phyloP scores from a whole-genome alignment of 768 basidiomycete species.

The Russula abietina region DNA sequence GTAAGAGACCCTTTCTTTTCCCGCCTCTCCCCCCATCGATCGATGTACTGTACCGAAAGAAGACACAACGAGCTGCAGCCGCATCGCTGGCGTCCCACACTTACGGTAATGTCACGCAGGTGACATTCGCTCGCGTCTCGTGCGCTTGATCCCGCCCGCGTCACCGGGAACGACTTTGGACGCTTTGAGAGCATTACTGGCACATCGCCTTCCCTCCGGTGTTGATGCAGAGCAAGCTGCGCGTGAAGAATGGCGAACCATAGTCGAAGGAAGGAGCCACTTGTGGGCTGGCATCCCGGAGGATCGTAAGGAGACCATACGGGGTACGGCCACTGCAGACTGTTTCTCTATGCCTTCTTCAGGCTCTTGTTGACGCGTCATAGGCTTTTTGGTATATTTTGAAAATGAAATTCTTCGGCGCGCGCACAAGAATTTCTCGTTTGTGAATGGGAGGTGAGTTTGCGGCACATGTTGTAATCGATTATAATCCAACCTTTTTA shows the following conservation, averaged over 20 bases:
- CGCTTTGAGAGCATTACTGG: conserved; percentile 70
- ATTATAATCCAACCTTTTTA: neutral
- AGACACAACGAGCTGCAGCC: neutral
- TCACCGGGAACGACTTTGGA: conserved; percentile 55
- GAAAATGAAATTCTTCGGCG: conserved; percentile 82
- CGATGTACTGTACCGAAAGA: neutral
- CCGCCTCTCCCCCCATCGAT: neutral
- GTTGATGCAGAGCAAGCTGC: conserved; percentile 62
- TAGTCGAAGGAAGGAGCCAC: conserved; percentile 78
- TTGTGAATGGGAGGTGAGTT: conserved; percentile 75
- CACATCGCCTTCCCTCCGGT: conserved; percentile 68
- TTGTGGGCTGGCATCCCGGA: conserved; percentile 84
- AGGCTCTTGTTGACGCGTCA: neutral
- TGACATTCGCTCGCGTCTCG: conserved; percentile 82
- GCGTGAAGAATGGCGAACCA: conserved; percentile 85
- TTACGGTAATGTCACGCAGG: conserved; percentile 38
- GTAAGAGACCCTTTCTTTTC: conserved; percentile 36
- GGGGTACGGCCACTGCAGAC: conserved; percentile 44
- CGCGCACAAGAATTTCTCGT: conserved; percentile 92
- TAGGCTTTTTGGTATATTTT: conserved; percentile 90
- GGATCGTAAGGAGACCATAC: conserved; percentile 86
- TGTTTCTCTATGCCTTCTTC: neutral
- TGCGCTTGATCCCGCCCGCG: conserved; percentile 75
- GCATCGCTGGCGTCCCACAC: neutral
- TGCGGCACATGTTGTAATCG: neutral